Conservation (phyloP, 2,329 filamentous ascomycete genomes). For the Colletotrichum gloeosporioides region DNA sequence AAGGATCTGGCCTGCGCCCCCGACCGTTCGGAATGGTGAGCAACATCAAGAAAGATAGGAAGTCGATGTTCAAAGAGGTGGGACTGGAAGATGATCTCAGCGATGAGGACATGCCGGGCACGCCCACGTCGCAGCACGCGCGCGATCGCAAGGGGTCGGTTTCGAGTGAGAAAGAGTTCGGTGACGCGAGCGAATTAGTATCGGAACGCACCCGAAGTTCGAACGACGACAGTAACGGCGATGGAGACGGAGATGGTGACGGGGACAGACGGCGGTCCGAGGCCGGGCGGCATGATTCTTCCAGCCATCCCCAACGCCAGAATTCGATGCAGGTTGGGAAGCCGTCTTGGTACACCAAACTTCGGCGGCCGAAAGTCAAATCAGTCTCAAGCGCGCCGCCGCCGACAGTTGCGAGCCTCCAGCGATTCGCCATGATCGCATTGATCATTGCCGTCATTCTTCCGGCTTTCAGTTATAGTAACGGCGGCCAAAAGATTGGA, state of each 20-base stretch:
- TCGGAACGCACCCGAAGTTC: neutral
- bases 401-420: conserved; percentile 43
- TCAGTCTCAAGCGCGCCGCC: conserved; percentile 48
- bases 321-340: conserved; percentile 8
- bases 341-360: conserved; percentile 46
- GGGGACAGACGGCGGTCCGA: conserved; percentile 20
- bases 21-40: conserved; percentile 45
- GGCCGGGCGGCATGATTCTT: neutral
- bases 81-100: conserved; percentile 45
- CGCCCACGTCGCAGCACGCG: neutral
- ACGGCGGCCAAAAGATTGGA: conserved; percentile 41
- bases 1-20: conserved; percentile 44
- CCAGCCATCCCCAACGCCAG: conserved; percentile 28
- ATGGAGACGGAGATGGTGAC: conserved; percentile 28
- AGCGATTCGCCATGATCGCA: conserved; percentile 52
- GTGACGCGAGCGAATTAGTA: conserved; percentile 30
- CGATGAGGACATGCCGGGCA: conserved; percentile 23
- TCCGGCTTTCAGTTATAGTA: conserved; percentile 50
- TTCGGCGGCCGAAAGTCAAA: conserved; percentile 49
- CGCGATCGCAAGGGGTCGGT: conserved; percentile 16
- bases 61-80: conserved; percentile 58
- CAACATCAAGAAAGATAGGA: conserved; percentile 55
- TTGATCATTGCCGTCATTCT: conserved; percentile 56
- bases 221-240: neutral
- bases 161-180: conserved; percentile 34